These are phyloP conservation scores for Epichloe baconii DNA, from an alignment of 2,329 filamentous ascomycete genomes.

Conservation along the genomic window DNA sequence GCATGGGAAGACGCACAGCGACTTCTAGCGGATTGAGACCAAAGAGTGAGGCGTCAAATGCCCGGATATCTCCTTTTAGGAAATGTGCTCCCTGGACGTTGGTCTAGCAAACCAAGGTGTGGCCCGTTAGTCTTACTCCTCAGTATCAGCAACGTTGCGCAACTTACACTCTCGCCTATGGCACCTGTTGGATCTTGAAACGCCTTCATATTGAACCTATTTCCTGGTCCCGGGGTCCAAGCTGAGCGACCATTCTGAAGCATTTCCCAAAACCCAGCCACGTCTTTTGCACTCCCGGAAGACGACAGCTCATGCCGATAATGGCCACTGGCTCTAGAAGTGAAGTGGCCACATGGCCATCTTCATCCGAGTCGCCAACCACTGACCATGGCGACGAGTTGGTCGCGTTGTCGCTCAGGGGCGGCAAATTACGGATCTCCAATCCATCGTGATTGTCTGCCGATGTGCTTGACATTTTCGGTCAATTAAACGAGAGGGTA, in stretches of 20 bases:
- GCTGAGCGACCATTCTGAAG: conserved; percentile 17
- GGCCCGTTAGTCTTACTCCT: no score
- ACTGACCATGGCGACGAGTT: no score
- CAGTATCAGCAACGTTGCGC: no score
- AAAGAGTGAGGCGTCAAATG: conserved; percentile 16
- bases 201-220: conserved; percentile 31
- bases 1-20: conserved; percentile 14
- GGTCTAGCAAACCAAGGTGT: background rate
- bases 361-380: no score
- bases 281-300: conserved; percentile 9
- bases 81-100: conserved; percentile 13
- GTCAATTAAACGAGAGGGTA: no score
- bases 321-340: conserved; percentile 11
- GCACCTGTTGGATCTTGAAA: conserved; percentile 20
- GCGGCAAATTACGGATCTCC: no score
- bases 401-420: no score
- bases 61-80: conserved; percentile 12
- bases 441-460: no score
- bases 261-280: conserved; percentile 10
- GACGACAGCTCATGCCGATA: conserved; percentile 12
- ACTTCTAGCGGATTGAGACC: conserved; percentile 11
- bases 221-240: conserved; percentile 26
- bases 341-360: no score
- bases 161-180: no score
- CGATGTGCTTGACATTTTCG: no score